Conservation (phyloP, 2,329 filamentous ascomycete genomes). For the Trichoderma guizhouense region DNA sequence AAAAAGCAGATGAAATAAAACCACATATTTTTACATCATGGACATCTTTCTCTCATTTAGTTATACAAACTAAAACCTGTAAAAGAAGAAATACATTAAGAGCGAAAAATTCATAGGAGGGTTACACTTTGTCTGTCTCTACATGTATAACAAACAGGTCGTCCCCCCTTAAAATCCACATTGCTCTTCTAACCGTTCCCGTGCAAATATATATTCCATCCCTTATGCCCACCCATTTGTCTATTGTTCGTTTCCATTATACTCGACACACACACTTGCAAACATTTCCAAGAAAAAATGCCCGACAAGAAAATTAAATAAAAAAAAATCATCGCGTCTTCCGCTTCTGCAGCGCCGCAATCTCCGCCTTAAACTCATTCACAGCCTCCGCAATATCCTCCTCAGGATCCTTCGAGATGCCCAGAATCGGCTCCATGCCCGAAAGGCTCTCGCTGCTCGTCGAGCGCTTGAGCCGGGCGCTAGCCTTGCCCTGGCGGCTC, state of each 20-base stretch:
- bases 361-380: constrained; percentile 68
- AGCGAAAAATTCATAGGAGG: not conserved
- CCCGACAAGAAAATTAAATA: not conserved
- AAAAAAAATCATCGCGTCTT: constrained; percentile 8
- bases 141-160: not conserved
- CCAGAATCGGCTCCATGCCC: constrained; percentile 63
- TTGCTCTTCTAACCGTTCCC: not conserved
- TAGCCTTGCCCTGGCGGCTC: constrained; percentile 48
- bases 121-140: not conserved
- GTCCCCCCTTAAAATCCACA: not conserved
- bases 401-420: constrained; percentile 73
- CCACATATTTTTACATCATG: not conserved
- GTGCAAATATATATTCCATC: not conserved
- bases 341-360: constrained; percentile 35
- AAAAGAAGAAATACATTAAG: not conserved
- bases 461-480: constrained; percentile 45
- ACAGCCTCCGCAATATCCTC: constrained; percentile 75
- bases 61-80: not conserved
- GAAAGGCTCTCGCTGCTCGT: constrained; percentile 57
- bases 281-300: not conserved
- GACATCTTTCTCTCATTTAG: not conserved
- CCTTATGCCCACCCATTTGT: not conserved
- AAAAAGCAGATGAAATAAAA: constrained; percentile 10
- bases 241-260: not conserved
- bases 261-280: not conserved